Conservation (phyloP, 2,329 filamentous ascomycete genomes). For the Escovopsis sp. region DNA sequence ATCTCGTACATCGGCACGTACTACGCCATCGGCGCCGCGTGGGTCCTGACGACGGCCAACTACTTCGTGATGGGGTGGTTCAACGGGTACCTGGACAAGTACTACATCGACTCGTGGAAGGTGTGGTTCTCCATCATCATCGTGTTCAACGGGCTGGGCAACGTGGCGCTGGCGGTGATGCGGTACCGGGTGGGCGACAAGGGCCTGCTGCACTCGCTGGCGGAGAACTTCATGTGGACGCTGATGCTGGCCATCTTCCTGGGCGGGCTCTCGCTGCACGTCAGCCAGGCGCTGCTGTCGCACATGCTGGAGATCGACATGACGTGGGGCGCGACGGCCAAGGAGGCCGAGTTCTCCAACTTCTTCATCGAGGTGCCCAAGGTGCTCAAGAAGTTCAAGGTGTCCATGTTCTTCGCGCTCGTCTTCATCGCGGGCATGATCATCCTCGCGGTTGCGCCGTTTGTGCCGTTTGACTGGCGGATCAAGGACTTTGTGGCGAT, state of each 20-base stretch:
- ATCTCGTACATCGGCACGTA: constrained; percentile 69
- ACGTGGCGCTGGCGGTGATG: constrained; percentile 56
- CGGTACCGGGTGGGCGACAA: constrained; percentile 56
- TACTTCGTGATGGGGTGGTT: constrained; percentile 67
- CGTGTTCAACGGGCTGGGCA: constrained; percentile 63
- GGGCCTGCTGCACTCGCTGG: constrained; percentile 39
- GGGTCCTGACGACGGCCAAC: constrained; percentile 58
- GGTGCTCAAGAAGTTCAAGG: constrained; percentile 68
- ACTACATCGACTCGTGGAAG: constrained; percentile 66
- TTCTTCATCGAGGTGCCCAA: constrained; percentile 77
- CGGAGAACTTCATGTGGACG: constrained; percentile 61
- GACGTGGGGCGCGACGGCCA: constrained; percentile 72
- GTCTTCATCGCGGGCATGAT: constrained; percentile 47
- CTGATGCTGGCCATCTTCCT: constrained; percentile 66
- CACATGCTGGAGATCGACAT: constrained; percentile 83
- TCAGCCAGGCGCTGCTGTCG: constrained; percentile 62
- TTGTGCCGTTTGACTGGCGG: constrained; percentile 50
- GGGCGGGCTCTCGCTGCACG: constrained; percentile 66
- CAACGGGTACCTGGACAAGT: constrained; percentile 65
- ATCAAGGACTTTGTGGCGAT: constrained; percentile 64
- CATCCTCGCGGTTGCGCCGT: constrained; percentile 46
- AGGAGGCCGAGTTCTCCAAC: constrained; percentile 67
- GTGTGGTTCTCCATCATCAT: constrained; percentile 71
- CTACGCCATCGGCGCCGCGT: constrained; percentile 63
- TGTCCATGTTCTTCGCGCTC: constrained; percentile 48